Conservation (phyloP, 345 rosid species). For the Gossypium turneri region DNA sequence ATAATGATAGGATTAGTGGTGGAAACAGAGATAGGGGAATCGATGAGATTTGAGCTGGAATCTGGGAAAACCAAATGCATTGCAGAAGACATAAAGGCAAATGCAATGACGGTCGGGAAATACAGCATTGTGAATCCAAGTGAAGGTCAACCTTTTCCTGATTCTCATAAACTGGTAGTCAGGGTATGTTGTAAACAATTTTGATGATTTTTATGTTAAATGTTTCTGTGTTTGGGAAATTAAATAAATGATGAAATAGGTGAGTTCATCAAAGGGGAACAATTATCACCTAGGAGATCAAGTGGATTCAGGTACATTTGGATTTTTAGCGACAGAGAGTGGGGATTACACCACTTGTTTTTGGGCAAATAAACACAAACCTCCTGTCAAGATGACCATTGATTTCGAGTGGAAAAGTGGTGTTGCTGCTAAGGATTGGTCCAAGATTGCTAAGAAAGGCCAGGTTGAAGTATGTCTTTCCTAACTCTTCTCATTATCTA, state of each 20-base stretch:
- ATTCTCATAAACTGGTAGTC: not conserved
- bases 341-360: slow-evolving; percentile 5
- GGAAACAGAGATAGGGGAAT: not conserved
- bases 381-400: not conserved
- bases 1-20: not conserved
- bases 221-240: not conserved
- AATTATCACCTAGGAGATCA: not conserved
- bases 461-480: not conserved
- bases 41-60: not conserved
- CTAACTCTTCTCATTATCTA: not conserved
- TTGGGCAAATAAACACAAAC: not conserved
- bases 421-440: not conserved
- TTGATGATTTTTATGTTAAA: not conserved
- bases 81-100: not conserved
- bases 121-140: not conserved
- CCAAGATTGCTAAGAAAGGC: not conserved
- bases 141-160: not conserved
- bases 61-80: not conserved
- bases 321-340: not conserved
- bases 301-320: not conserved
- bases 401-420: not conserved
- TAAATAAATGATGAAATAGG: not conserved
- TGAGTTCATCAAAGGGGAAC: not conserved
- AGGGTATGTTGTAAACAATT: not conserved
- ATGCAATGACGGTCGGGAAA: not conserved